Base-by-base conservation (phyloP, 2,329 filamentous ascomycete genomes). In the Ceratocystis diversiconidia region DNA sequence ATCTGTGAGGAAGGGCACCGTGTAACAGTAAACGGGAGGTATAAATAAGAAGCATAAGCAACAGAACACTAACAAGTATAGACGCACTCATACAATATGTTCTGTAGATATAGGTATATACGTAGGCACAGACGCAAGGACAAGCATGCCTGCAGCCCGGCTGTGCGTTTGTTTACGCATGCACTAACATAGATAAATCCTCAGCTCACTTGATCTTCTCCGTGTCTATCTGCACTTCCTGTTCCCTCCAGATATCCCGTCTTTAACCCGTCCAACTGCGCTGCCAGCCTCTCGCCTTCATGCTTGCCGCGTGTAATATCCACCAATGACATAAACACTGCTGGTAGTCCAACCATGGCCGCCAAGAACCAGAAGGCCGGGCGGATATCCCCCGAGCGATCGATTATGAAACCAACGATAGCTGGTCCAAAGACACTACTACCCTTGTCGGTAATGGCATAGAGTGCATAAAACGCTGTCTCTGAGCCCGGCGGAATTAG, bases 371-470 rank as follows among this genome's bases (percentile, higher is more conserved):
- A 91, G 74, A 99, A 99, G 0, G 92, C 92, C 5, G 88, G 88
- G 61, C 89, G 81, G 67, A 94, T 92, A 70, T 89, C 86, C 4
- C 89, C 89, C 32, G 87, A 87, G 62, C 79, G 83, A 75, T 97
- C 92, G 12, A 94, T 96, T 69, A 99, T 96, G 12, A 86, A 85
- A 1, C 92, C 94, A 0, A 99, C 94, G 72, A 99, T 92, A 0
- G 90, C 88, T 0, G 94, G 94, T 0, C 94, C 94, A 74, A 99
- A 96, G 1, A 97, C 80, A 72, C 89, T 95, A 25, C 89, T 94
- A 0, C 92, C 92, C 75, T 99, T 99, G 74, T 99, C 94, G 1
- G 94, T 97, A 69, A 97, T 96, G 44, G 94, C 94, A 73, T 97
- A 99, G 1, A 99, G 79, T 0, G 92, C 92, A 73, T 95, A 99